Evolutionary conservation across 2,329 filamentous ascomycete species (phyloP), one percentile per base, ranked within the genome.

Genomic region (Aspergillus costaricaensis): DNA sequence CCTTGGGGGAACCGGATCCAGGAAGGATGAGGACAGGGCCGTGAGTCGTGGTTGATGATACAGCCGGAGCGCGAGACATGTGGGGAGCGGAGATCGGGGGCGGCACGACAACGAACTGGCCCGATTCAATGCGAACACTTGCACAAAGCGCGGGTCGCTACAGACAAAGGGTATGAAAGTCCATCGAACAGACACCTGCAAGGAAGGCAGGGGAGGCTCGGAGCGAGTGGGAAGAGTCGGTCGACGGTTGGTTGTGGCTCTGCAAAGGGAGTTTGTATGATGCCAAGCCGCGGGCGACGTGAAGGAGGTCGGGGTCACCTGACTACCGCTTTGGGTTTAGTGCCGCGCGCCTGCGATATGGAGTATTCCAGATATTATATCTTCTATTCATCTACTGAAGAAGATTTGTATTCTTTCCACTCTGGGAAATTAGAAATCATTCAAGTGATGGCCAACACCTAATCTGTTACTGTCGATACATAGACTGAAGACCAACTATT

Each of bases 31-130:
- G 69, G 64, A 67, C 62, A 69, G 68, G 68, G 65, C 69, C 68
- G 65, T 70, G 65, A 72, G 55, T 65, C 58, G 56, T 59, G 49
- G 70, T 71, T 66, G 72, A 76, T 76, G 71, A 68, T 71, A 73
- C 73, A 70, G 69, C 72, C 72, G 75, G 74, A 71, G 75, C 70
- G 76, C 76, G 72, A 77, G 76, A 78, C 76, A 78, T 78, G 76
- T 77, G 76, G 76, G 74, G 76, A 77, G 72, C 70, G 71, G 71
- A 70, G 69, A 68, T 68, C 69, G 67, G 70, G 66, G 47, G 65
- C 67, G 65, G 70, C 66, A 68, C 67, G 60, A 67, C 67, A 57
- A 69, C 64, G 66, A 69, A 67, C 67, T 61, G 63, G 65, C 65
- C 67, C 65, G 68, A 68, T 59, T 65, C 64, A 64, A 67, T 58